phyloP scores from a whole-genome alignment of 2,329 filamentous ascomycete genomes.

The Colletotrichum gloeosporioides region DNA sequence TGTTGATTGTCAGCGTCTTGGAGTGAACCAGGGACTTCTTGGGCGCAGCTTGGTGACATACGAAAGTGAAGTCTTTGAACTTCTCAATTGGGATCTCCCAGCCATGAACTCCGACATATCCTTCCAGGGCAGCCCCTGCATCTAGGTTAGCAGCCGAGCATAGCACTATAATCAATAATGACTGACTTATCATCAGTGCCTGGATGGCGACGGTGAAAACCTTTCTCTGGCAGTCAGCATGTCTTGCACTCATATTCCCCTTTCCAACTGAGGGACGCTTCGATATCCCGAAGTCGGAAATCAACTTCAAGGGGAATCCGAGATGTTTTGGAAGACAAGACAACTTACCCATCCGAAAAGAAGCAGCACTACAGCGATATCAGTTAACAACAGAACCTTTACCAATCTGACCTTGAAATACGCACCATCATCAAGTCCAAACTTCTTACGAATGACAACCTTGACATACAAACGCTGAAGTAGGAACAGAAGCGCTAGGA shows the following conservation, averaged over 20 bases:
- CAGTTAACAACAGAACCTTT: not conserved
- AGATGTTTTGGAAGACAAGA: not conserved
- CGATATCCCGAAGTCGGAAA: no score
- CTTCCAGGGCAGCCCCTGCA: not conserved
- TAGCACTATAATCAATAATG: not conserved
- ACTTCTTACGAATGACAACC: conserved; percentile 24
- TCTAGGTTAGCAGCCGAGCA: not conserved
- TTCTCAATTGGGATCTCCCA: conserved; percentile 17
- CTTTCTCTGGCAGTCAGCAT: not conserved
- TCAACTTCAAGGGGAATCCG: not conserved
- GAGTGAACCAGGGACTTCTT: no score
- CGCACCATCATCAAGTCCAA: conserved; percentile 32
- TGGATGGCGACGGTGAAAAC: not conserved
- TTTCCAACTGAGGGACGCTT: no score
- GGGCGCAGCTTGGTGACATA: not conserved
- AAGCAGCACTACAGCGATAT: not conserved
- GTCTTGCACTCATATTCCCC: not conserved
- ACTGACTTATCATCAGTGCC: conserved; percentile 6
- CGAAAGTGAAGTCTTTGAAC: conserved; percentile 8
- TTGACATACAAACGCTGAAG: conserved; percentile 32
- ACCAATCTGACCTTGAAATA: no score
- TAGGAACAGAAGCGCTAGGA: conserved; percentile 27
- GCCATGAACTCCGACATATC: conserved; percentile 6
- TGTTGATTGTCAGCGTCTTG: not conserved
- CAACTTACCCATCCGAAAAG: not conserved